phyloP scores from a whole-genome alignment of 2,329 filamentous ascomycete species.

The Ophidiomyces ophidiicola region DNA sequence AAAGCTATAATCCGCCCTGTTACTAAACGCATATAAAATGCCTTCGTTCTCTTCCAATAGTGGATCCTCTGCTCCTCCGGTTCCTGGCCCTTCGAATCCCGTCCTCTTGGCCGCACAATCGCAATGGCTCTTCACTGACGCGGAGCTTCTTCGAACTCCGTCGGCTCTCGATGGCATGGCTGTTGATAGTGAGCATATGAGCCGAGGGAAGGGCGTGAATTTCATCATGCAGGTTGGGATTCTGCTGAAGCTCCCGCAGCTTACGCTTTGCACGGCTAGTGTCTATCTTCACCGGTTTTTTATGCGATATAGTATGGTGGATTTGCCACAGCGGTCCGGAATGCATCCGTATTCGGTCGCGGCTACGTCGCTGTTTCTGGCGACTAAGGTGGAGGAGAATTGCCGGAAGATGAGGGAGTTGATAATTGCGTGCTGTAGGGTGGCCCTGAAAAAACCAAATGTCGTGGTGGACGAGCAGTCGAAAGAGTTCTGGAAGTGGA shows the following conservation, averaged over 20 bases:
- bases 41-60: constrained; percentile 22
- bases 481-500: constrained; percentile 97
- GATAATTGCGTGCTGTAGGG: constrained; percentile 83
- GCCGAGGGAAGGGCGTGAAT: constrained; percentile 83
- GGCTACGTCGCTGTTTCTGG: constrained; percentile 80
- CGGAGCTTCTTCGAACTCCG: constrained; percentile 71
- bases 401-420: constrained; percentile 91
- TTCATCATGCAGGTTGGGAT: constrained; percentile 94
- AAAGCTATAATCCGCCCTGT: too few species aligned
- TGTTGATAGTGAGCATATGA: constrained; percentile 62
- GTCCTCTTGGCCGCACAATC: constrained; percentile 45
- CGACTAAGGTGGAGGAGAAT: constrained; percentile 95
- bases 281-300: constrained; percentile 95
- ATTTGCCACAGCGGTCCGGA: constrained; percentile 54
- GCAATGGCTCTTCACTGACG: constrained; percentile 83
- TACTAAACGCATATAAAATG: constrained; percentile 5
- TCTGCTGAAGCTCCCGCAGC: constrained; percentile 79
- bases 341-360: constrained; percentile 91
- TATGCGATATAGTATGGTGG: constrained; percentile 75
- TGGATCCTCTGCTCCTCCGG: constrained; percentile 20
- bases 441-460: constrained; percentile 86
- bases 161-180: constrained; percentile 72
- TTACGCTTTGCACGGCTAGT: constrained; percentile 81
- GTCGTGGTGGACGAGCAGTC: constrained; percentile 90
- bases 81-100: constrained; percentile 32